phyloP scores from a whole-genome alignment of 1,284 basidiomycete genomes.

The Leccinum fallax region DNA sequence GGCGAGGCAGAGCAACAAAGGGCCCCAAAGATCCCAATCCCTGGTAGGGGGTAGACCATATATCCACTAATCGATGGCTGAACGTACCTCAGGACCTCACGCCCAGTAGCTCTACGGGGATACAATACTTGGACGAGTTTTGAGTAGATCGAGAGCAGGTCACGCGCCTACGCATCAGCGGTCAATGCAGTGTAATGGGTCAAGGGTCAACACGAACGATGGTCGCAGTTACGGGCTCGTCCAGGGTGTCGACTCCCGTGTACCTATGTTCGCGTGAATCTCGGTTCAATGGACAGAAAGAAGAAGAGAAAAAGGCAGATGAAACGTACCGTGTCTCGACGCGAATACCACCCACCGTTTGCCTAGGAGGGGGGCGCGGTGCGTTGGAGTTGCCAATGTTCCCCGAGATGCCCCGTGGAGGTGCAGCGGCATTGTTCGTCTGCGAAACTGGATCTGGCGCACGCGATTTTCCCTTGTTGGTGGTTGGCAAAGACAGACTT shows the following conservation, averaged over 20 bases:
- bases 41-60: slow-evolving; percentile 41
- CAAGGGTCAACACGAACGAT: slow-evolving; percentile 63
- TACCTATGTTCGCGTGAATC: slow-evolving; percentile 49
- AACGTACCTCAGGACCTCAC: slow-evolving; percentile 75
- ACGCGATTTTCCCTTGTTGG: slow-evolving; percentile 70
- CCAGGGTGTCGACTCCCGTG: slow-evolving; percentile 82
- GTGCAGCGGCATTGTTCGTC: slow-evolving; percentile 37
- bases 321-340: slow-evolving; percentile 80
- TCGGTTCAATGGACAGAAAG: neutral
- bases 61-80: neutral
- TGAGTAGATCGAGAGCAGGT: slow-evolving; percentile 85
- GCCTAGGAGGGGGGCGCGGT: slow-evolving; percentile 48
- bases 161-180: slow-evolving; percentile 64
- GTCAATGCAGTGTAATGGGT: slow-evolving; percentile 12
- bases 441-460: slow-evolving; percentile 60
- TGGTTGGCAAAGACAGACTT: slow-evolving; percentile 42
- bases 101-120: slow-evolving; percentile 73
- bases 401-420: slow-evolving; percentile 57
- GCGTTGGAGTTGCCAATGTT: slow-evolving; percentile 64
- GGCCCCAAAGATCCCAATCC: slow-evolving; percentile 98
- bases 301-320: neutral
- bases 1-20: slow-evolving; percentile 81
- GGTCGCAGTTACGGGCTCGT: slow-evolving; percentile 87
- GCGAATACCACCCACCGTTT: slow-evolving; percentile 78
- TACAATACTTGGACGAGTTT: slow-evolving; percentile 94